Conservation (phyloP, 306 rosid genomes). For the Sophora flavescens region DNA sequence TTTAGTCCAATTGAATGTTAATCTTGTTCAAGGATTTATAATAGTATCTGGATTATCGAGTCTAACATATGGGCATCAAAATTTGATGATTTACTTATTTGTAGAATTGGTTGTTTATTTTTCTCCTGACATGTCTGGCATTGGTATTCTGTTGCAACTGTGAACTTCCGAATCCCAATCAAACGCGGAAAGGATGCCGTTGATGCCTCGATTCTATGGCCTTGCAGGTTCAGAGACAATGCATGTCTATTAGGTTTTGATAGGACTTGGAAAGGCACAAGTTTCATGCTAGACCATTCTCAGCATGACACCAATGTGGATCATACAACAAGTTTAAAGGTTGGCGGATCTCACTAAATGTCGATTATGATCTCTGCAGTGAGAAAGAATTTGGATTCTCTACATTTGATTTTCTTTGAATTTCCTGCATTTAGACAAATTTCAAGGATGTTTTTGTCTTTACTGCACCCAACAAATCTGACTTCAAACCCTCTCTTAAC, state of each 20-base stretch:
- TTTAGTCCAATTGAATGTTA: background rate
- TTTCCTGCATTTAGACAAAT: too few relatives aligned
- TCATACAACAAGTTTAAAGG: conserved; percentile 1
- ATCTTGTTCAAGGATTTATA: background rate
- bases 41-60: background rate
- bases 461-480: too few relatives aligned
- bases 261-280: conserved; percentile 1
- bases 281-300: conserved; percentile 9
- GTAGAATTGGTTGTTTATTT: background rate
- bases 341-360: background rate
- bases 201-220: conserved; percentile 23
- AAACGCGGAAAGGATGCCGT: background rate
- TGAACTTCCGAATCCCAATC: conserved; percentile 13
- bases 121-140: background rate
- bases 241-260: conserved; percentile 21
- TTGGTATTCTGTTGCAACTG: conserved; percentile 19
- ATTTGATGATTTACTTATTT: background rate
- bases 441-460: too few relatives aligned
- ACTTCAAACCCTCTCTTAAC: too few relatives aligned
- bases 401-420: too few relatives aligned
- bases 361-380: too few relatives aligned
- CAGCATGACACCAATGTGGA: conserved; percentile 8
- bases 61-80: background rate
- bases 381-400: too few relatives aligned
- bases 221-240: conserved; percentile 38